Evolutionary conservation across 2,329 filamentous ascomycete genomes (phyloP).

Genomic region (Ophiostoma novo-ulmi): DNA sequence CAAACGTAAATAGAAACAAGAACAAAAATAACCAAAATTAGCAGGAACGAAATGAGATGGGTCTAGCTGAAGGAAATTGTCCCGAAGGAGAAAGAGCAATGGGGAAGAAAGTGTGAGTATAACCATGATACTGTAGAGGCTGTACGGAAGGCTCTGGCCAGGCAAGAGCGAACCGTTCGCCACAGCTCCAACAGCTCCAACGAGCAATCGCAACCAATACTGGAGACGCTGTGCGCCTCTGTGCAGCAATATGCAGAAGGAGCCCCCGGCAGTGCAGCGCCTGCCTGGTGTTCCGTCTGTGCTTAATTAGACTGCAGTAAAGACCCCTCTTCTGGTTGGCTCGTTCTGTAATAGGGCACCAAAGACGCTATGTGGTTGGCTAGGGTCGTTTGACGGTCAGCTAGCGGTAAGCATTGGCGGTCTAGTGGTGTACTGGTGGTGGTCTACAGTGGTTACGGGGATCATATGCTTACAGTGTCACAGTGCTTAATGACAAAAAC

Average conservation of each 20-base stretch:
- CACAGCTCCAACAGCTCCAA: background rate
- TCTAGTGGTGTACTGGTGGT: background rate
- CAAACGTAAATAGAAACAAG: slow-evolving; percentile 16
- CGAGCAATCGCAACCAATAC: slow-evolving; percentile 6
- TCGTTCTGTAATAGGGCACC: background rate
- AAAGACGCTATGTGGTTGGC: too few species aligned
- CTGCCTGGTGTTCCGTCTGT: too few species aligned
- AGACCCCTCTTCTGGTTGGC: background rate
- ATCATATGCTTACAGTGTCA: background rate
- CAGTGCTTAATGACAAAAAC: background rate
- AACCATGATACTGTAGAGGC: background rate
- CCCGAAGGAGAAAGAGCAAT: slow-evolving; percentile 7
- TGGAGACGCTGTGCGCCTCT: background rate
- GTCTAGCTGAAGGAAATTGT: background rate
- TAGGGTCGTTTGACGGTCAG: too few species aligned
- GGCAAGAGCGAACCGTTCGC: slow-evolving; percentile 6
- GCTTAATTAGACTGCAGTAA: too few species aligned
- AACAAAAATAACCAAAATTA: background rate
- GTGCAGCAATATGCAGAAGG: background rate
- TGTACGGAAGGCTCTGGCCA: background rate
- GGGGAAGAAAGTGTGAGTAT: background rate
- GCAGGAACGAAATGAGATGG: slow-evolving; percentile 9
- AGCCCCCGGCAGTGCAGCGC: background rate
- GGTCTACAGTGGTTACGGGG: background rate
- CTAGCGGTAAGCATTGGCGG: background rate